Evolutionary conservation across 495 filamentous ascomycete genomes (phyloP), one percentile per base, ranked within the genome.

Genomic region (Saxophila tyrrhenica): DNA sequence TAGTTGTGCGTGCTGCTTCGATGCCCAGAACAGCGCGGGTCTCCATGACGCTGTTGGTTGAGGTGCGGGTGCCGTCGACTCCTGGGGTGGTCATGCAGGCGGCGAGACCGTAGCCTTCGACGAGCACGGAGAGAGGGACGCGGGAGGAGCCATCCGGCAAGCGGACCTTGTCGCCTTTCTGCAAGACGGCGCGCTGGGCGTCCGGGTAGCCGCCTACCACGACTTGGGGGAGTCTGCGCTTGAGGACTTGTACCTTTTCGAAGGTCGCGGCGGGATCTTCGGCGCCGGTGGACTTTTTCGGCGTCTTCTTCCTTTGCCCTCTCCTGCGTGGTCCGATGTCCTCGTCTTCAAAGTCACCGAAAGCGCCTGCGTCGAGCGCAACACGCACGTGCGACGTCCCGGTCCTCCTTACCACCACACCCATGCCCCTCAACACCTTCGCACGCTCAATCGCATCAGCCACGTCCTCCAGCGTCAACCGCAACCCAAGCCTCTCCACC

Each of bases 21-120:
- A 98, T 97, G 51, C 92, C 92, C 20, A 98, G 81, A n/a, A 97
- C 85, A n/a, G 89, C 81, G 21, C 78, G 76, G 59, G 82, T 84
- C 68, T 98, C 92, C 78, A 96, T 87, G 58, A 98, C 81, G 62
- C 84, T 86, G 72, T 98, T 98, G 60, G 85, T 86, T 11, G 69
- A 73, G 17, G 81, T 85, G 62, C 73, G 70, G 8, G 77, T 80
- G 52, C 87, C 88, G 38, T 90, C 72, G 24, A 98, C 82, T 55
- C 92, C 92, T 29, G 83, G 80, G 0, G 92, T 98, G 24, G 78
- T 95, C 83, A 98, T 94, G 71, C 91, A 96, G 11, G 79, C 76
- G 23, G 77, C 77, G 48, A 98, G 72, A 3, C 92, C 92, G 70
- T 97, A 97, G 17, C 92, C 92, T 75, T 98, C 92, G 20, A 98